Evolutionary conservation across 495 filamentous ascomycete genomes (phyloP).

Genomic region (Trichocladium antarcticum): DNA sequence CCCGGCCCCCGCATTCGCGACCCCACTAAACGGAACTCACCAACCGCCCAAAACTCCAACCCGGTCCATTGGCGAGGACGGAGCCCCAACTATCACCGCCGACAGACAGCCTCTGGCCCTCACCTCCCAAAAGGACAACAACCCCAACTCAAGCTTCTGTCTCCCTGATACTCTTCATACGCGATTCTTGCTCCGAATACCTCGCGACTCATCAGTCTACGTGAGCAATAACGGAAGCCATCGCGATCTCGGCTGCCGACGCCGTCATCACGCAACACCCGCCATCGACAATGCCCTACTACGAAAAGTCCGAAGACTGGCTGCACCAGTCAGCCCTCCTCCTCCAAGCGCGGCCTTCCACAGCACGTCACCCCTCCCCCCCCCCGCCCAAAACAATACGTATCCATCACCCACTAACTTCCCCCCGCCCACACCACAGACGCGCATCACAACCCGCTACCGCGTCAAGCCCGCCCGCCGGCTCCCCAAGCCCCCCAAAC

Average conservation of each 20-base stretch:
- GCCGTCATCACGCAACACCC: constrained; percentile 9
- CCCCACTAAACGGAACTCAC: constrained; percentile 14
- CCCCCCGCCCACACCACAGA: constrained; percentile 36
- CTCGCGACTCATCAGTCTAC: background rate
- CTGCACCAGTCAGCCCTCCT: constrained; percentile 40
- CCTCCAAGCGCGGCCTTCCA: constrained; percentile 36
- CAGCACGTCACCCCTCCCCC: constrained; percentile 25
- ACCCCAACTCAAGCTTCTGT: too few species aligned
- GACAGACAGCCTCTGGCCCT: too few species aligned
- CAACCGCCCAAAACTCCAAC: constrained; percentile 10
- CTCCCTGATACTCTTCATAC: too few species aligned
- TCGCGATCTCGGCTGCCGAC: too few species aligned
- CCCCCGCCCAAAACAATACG: too few species aligned
- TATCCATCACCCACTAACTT: background rate
- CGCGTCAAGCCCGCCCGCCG: constrained; percentile 43
- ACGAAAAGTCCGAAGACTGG: constrained; percentile 45
- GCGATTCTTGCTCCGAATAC: too few species aligned
- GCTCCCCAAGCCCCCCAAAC: constrained; percentile 9
- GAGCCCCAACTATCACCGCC: background rate
- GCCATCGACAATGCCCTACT: constrained; percentile 41
- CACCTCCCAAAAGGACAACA: too few species aligned
- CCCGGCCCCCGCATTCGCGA: constrained; percentile 17
- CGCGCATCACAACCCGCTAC: constrained; percentile 78
- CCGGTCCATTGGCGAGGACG: background rate
- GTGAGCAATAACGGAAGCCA: too few species aligned